Base-by-base conservation (phyloP, 768 basidiomycete species). In the Chalciporus pseudorubinellus region DNA sequence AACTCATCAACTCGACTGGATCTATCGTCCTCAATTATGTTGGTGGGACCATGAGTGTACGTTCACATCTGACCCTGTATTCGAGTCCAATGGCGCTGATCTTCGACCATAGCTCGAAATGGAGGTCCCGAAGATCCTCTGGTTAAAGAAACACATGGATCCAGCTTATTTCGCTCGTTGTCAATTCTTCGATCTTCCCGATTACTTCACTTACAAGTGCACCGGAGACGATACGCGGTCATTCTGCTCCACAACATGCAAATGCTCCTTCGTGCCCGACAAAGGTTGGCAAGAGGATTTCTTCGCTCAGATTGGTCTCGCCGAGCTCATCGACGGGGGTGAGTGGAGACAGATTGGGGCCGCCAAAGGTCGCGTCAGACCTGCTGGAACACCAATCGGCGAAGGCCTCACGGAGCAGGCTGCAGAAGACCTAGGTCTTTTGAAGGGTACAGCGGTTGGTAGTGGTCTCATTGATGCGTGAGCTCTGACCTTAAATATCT, bases 111-210 rank as follows among this genome's bases (percentile, higher is more conserved):
- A 97, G 91, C 80, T 98, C 39, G 95, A 98, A 70, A 98, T 98
- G 97, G 95, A 98, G 71, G 83, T 98, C 39, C 95, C 95, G 0
- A 98, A 98, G 70, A 87, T 95, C 26, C 83, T 98, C 24, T 98
- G 97, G 97, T 79, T 98, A 39, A 98, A 95, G 70, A 85, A 83
- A 53, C 77, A 89, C 72, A 95, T 98, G 94, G 64, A 78, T 2
- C 65, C 81, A 0, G 72, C 78, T 11, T 76, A 74, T 16, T 98
- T 99, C 71, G 69, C 79, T 20, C 74, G 74, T 48, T 90, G 87
- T 71, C 87, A 91, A 60, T 89, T 90, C 74, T 89, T 85, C 68
- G 94, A 95, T 63, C 81, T 97, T 16, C 94, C 94, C n/a, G 94
- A 97, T 71, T 95, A 84, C 74, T 78, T 99, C 46, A 98, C 97